Evolutionary conservation across 768 basidiomycete species (phyloP), one percentile per base, ranked within the genome.

Genomic region (Xerocomellus dryophilus): DNA sequence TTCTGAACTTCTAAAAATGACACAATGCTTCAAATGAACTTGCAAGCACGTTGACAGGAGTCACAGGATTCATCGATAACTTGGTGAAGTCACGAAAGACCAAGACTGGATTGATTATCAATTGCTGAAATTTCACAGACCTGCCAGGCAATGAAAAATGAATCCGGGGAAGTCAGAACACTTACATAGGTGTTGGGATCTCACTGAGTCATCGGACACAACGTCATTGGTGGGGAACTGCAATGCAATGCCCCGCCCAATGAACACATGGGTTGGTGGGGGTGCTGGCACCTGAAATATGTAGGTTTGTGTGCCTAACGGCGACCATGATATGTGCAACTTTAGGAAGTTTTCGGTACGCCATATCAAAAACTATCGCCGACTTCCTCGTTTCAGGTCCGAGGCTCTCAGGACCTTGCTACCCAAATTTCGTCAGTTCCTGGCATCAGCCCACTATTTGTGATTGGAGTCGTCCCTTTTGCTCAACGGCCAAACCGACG

Each of bases 161-260:
- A 44, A 50, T 48, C 49, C 5, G 58, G 57, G 57, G 61, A 56
- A 51, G 43, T 17, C 27, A 45, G 15, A 14, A 51, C 12, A 8
- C 7, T 62, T 54, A 59, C 61, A 51, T 59, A 55, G 39, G 20
- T 35, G 17, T 11, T 23, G 47, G 23, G 50, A 47, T 38, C 44
- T 39, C 35, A 44, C n/a, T 32, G 35, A 51, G 18, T 32, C 18
- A 15, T 58, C 52, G 46, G 56, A 48, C 49, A 20, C 25, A 10
- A 20, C 9, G 17, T 27, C 14, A 44, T 9, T 18, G 27, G 21
- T 8, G 38, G 31, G 20, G 40, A 35, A 23, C 15, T 17, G 44
- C 3, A 6, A 36, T 18, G 23, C 29, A 38, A 14, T 44, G 11
- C 20, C 6, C 12, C 9, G 31, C 43, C 17, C 23, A 35, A 32